Base-by-base conservation (phyloP, 2,329 filamentous ascomycete genomes). In the Pseudogymnoascus destructans region DNA sequence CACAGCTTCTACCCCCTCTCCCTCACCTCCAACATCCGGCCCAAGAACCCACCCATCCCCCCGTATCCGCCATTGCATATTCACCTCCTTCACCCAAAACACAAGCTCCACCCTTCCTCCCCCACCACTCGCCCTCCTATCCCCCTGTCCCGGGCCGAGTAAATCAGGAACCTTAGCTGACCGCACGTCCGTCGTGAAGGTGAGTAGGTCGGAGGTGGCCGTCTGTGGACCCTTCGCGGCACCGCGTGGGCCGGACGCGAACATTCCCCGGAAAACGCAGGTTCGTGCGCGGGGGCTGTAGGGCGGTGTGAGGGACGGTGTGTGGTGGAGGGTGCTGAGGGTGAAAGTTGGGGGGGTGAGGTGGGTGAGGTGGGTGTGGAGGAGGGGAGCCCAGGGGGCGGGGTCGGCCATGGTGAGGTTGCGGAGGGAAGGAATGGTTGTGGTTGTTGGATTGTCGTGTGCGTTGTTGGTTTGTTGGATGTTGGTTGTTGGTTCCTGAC, bases 221-320 rank as follows among this genome's bases (percentile, higher is more conserved):
- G 80, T 72, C 27, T 30, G 9, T 30, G 27, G 27, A 10, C 27
- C 27, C 27, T 30, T 30, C 5, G 73, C 70, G 96, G 96, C 62
- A 77, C 76, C 62, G 82, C 77, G 2, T 3, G 86, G 84, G 0
- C 95, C 75, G 58, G 79, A 77, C 0, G 83, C 84, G 81, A 87
- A 95, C 73, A 95, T 84, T 64, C 90, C 89, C 61, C 92, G 86
- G 73, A 83, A 92, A 66, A 95, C 82, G 72, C 91, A 93, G 66
- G 82, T 90, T 57, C 90, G 82, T 7, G 82, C 85, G 58, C 88
- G 80, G 1, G 83, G 71, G 3, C 68, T 54, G 46, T 65, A 68
- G 3, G 64, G 65, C 72, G 64, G 46, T 70, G 69, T 0, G 73
- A 69, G n/a, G 72, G 71, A 33, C 5, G 52, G 27, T 8, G 19